Base-by-base conservation (phyloP, 495 filamentous ascomycete genomes). In the Trichocladium uniseriatum region DNA sequence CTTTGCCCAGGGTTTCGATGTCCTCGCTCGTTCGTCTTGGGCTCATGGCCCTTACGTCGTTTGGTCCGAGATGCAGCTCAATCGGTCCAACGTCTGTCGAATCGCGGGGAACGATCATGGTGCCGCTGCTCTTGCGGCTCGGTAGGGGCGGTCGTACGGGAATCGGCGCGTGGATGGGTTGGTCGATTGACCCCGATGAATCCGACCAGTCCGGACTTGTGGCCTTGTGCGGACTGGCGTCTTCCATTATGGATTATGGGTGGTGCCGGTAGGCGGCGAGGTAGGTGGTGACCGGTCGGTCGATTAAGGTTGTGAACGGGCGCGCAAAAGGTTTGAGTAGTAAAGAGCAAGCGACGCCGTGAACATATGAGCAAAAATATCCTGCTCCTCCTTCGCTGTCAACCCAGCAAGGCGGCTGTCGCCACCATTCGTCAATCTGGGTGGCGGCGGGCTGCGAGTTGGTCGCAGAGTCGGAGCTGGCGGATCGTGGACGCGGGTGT, bases 41-140 rank as follows among this genome's bases (percentile, higher is more conserved):
- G 65, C 89, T 95, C 92, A 98, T 98, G 36, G 88, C 83, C 48
- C 91, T 73, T 34, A 91, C 89, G 63, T 96, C 92, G 64, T 89
- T 83, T 2, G 84, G 84, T 16, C 87, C 88, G 51, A 83, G 78
- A 34, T 84, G 74, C 19, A 67, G 60, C 38, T 79, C 77, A 51
- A 82, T 65, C 9, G 83, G 73, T 57, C 86, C 81, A 43, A 86
- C 79, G 45, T 79, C 76, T 10, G 75, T 72, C 38, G 81, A 80
- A 56, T 89, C 83, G 45, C 84, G 77, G 15, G 86, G 83, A 15
- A 91, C 80, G 50, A 94, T 82, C 54, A 89, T 85, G 27, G 87
- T 87, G 51, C 83, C 84, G 58, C 82, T 87, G 43, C 81, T 82
- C 67, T 86, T 86, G 32, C 86, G 77, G 57, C 77, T 82, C 36